These are phyloP conservation scores for Spirogloea muscicola DNA, from an alignment of 139 green algal species.

Conservation along the genomic window DNA sequence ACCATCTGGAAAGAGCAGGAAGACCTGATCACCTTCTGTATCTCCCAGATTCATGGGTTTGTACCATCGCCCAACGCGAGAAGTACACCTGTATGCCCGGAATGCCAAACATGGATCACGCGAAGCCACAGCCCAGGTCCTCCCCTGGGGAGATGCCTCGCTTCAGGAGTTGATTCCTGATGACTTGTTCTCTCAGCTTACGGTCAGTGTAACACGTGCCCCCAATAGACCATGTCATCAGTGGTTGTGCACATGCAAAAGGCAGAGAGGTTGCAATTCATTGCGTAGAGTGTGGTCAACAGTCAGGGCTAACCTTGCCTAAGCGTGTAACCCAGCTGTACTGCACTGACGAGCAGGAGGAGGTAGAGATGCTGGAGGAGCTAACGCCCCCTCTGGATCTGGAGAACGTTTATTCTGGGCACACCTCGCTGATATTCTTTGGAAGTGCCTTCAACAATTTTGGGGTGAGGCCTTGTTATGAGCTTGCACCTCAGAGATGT, in stretches of 20 bases:
- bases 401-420: conserved; percentile 56
- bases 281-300: no score
- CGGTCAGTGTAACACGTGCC: no score
- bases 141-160: conserved; percentile 43
- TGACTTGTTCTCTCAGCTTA: conserved; percentile 62
- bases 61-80: conserved; percentile 58
- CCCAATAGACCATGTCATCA: no score
- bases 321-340: no score
- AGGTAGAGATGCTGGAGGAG: conserved; percentile 72
- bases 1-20: no score
- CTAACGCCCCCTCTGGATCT: conserved; percentile 63
- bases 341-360: no score
- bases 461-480: no score
- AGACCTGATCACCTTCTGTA: no score
- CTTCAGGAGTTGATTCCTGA: conserved; percentile 57
- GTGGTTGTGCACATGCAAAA: no score
- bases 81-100: conserved; percentile 49
- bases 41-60: conserved; percentile 58
- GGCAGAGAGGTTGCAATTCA: no score
- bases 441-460: conserved; percentile 74
- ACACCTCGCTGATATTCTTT: conserved; percentile 74
- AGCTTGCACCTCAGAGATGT: no score
- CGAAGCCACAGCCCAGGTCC: conserved; percentile 9
- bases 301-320: no score
- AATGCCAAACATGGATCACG: conserved; percentile 1